Evolutionary conservation across 176 grass and related monocot genomes (phyloP), one percentile per base, ranked within the genome.

Genomic region (Oryza longistaminata): DNA sequence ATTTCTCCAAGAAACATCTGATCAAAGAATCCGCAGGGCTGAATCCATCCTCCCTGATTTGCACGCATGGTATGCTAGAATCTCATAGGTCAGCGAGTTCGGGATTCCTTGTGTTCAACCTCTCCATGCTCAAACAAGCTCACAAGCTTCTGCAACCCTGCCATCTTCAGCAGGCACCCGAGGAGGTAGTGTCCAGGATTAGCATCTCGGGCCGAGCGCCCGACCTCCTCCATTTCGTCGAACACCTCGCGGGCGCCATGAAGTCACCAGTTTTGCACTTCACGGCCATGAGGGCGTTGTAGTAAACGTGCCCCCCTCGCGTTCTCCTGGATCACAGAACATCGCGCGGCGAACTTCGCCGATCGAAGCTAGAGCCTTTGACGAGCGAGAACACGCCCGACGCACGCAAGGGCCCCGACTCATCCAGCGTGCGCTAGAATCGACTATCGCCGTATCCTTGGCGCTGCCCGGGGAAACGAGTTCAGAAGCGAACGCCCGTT

Each of bases 131-230:
- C 89, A 6, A 95, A n/a, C 89, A 22, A n/a, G 85, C n/a, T 88
- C 83, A 17, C 95, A 95, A 3, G 65, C 89, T 86, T 98, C 91
- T 6, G 80, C 75, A 16, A 80, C 76, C 77, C 91, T 93, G 21
- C 82, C 88, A 4, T 85, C 70, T 93, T 98, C 25, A 95, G 90
- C 42, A 98, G 73, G 87, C 91, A 93, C 14, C 93, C 91, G 0
- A 98, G 87, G 62, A 95, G 88, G 65, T 95, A 95, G 82, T 93
- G n/a, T 98, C 80, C 89, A 98, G 76, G 96, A 93, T 90, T 92
- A 8, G 84, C 75, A 61, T 93, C n/a, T 91, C 2, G 91, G 96
- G 81, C 76, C 85, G 46, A 86, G 92, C n/a, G 45, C 82, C 88
- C n/a, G 68, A 78, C 71, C 35, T 88, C 48, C 85, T 83, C 91